A percentile compares a stretch with the other conserved stretches of the same genome.
Evolutionary conservation across 495 filamentous ascomycete species (phyloP).

Genomic region (Neurospora terricola): DNA sequence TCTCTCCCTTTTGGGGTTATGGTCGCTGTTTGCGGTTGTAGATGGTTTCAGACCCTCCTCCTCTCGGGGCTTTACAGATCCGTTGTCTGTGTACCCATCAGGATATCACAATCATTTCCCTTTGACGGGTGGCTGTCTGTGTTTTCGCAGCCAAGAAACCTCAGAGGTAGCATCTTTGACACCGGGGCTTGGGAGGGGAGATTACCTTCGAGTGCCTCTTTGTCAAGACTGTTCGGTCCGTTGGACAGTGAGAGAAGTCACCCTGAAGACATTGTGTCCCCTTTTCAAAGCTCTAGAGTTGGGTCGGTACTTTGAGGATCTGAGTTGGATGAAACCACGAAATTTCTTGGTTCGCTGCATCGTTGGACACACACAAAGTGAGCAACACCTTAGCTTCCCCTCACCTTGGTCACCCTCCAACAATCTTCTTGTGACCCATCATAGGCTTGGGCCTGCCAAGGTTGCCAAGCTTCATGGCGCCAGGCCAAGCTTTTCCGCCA

Average conservation of each 20-base stretch:
- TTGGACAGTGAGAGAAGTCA: not conserved
- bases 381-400: not conserved
- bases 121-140: not conserved
- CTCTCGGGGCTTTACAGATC: not conserved
- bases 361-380: not conserved
- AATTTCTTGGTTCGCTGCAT: not conserved
- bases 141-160: not conserved
- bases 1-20: not conserved
- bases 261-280: not conserved
- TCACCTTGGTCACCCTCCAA: not conserved
- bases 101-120: not conserved
- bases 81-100: not conserved
- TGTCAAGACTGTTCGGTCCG: not conserved
- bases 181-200: not conserved
- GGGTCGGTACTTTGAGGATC: not conserved
- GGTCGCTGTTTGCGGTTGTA: not conserved
- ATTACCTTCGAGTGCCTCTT: not conserved
- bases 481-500: conserved; percentile 19
- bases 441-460: conserved; percentile 3
- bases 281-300: not conserved
- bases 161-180: not conserved
- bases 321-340: not conserved
- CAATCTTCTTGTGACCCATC: not conserved
- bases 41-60: not conserved
- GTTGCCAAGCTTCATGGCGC: conserved; percentile 9